Base-by-base conservation (phyloP, 768 basidiomycete genomes). In the Lentinula detonsa region DNA sequence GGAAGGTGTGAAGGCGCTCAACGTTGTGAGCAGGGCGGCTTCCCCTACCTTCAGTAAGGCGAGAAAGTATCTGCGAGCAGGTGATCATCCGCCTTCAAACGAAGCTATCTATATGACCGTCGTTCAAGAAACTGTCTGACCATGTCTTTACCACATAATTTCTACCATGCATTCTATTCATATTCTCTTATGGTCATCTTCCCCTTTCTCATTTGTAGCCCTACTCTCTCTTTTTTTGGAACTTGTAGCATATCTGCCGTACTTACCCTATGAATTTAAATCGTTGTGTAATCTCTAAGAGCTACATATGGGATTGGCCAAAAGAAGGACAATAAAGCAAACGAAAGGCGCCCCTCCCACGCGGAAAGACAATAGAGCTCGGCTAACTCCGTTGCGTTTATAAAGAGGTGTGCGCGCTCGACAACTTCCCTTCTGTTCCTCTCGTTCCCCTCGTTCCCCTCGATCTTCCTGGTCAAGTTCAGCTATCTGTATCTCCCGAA, bases 71-170 rank as follows among this genome's bases (percentile, higher is more conserved):
- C 49, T 77, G 57, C 68, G 69, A 33, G 42, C 66, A 68, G 60
- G 66, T 28, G 65, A 43, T 34, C 61, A 61, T 46, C 9, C 58
- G 3, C 62, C 70, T n/a, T 55, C 57, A 7, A 61, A 40, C n/a
- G 75, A 78, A 64, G 68, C 72, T 58, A 72, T 82, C 45, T 75
- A 75, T 64, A 77, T 81, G 77, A 76, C 77, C 1, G 73, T 79
- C 43, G 74, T 78, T 33, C 75, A 74, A 57, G 80, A 81, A 61
- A 74, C 72, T 10, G 69, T 67, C 35, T 76, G 65, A 64, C 49
- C 40, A 31, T 13, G 8, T 59, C 28, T 33, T 52, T 34, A 31
- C 51, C 39, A 28, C 37, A 28, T 11, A 37, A 34, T 50, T 46
- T 35, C 10, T 15, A 33, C n/a, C 28, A 43, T 9, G 11, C 28